Evolutionary conservation across 768 basidiomycete genomes (phyloP).

Genomic region (Rhodotorula sphaerocarpa): DNA sequence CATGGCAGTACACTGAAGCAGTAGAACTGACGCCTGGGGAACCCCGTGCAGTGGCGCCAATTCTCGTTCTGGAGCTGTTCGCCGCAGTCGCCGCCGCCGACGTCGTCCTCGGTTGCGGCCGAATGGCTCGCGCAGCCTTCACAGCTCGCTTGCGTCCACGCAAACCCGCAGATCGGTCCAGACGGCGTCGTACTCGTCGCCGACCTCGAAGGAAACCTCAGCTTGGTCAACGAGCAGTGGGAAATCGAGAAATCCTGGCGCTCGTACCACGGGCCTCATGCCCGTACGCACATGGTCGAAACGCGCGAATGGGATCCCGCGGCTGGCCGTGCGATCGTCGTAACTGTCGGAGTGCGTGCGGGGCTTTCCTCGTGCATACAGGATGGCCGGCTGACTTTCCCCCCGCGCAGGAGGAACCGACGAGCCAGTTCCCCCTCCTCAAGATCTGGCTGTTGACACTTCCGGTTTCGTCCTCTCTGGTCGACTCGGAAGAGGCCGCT

Average conservation of each 20-base stretch:
- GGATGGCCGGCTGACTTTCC: no score
- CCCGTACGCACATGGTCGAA: slow-evolving; percentile 5
- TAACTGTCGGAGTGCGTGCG: slow-evolving; percentile 73
- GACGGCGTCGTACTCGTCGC: slow-evolving; percentile 5
- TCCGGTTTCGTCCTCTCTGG: slow-evolving; percentile 43
- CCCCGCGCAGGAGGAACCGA: slow-evolving; percentile 61
- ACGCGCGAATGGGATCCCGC: slow-evolving; percentile 9
- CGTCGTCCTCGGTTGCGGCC: slow-evolving; percentile 54
- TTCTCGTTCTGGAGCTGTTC: slow-evolving; percentile 81
- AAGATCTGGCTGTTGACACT: slow-evolving; percentile 84
- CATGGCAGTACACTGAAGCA: no score
- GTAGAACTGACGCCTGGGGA: not conserved
- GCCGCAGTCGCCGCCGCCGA: slow-evolving; percentile 68
- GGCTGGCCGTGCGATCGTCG: slow-evolving; percentile 55
- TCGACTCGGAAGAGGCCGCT: slow-evolving; percentile 52
- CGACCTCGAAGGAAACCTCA: slow-evolving; percentile 26
- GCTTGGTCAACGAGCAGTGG: slow-evolving; percentile 12
- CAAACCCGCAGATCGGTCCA: slow-evolving; percentile 4
- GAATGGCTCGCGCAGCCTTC: slow-evolving; percentile 60
- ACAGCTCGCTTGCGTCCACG: slow-evolving; percentile 21
- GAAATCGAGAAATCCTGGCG: slow-evolving; percentile 11
- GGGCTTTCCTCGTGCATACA: no score
- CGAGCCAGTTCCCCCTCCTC: slow-evolving; percentile 43
- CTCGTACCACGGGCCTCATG: slow-evolving; percentile 14
- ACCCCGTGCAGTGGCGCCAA: slow-evolving; percentile 62